These are phyloP conservation scores for Cryptococcus sp. DNA, from an alignment of 1,284 basidiomycete genomes.

Conservation along the genomic window DNA sequence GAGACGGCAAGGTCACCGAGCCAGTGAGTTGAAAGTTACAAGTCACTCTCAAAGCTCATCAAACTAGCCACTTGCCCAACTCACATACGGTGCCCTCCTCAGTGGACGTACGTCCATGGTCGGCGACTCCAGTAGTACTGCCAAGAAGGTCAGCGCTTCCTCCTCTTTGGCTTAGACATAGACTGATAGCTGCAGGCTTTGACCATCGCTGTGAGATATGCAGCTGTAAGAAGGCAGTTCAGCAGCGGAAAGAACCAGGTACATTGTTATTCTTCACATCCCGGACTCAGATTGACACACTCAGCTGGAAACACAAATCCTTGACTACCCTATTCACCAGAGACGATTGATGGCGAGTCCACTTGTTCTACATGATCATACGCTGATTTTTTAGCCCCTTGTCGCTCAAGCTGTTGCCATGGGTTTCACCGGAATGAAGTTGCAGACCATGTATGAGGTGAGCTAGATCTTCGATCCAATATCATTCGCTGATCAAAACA, in stretches of 20 bases:
- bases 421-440: slow-evolving; percentile 52
- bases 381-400: slow-evolving; percentile 45
- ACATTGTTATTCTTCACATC: background rate
- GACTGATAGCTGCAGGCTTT: slow-evolving; percentile 39
- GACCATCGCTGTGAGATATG: slow-evolving; percentile 56
- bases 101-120: slow-evolving; percentile 56
- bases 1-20: slow-evolving; percentile 48
- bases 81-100: slow-evolving; percentile 58
- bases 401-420: slow-evolving; percentile 56
- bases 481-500: slow-evolving; percentile 26
- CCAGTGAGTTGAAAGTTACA: slow-evolving; percentile 23
- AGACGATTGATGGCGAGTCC: slow-evolving; percentile 51
- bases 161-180: background rate
- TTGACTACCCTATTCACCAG: slow-evolving; percentile 60
- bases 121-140: slow-evolving; percentile 52
- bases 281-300: background rate
- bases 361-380: background rate
- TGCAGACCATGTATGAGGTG: slow-evolving; percentile 46
- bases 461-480: background rate
- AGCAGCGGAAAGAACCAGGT: slow-evolving; percentile 47
- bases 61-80: slow-evolving; percentile 52
- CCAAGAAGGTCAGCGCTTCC: slow-evolving; percentile 48
- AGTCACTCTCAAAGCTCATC: slow-evolving; percentile 28
- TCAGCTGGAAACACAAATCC: slow-evolving; percentile 52
- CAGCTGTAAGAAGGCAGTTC: slow-evolving; percentile 56